Evolutionary conservation across 768 basidiomycete genomes (phyloP), one percentile per base, ranked within the genome.

Genomic region (Podaxis sp.): DNA sequence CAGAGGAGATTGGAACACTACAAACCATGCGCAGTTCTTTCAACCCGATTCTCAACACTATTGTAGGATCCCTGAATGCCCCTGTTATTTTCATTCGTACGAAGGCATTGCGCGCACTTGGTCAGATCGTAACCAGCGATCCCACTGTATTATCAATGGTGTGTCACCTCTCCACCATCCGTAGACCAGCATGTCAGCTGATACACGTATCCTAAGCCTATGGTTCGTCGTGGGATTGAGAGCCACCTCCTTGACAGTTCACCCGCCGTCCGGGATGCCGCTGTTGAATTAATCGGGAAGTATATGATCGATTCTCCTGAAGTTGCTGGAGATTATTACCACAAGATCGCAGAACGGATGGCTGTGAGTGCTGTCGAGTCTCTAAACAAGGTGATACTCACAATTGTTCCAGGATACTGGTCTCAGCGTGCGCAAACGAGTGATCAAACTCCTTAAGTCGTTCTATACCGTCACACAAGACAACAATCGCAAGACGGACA

Each of bases 211-310:
- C 10, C 10, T 33, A 65, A 95, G 91, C 70, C 83, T 2, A 90
- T 87, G 65, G 94, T 99, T 40, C 88, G 93, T 37, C 82, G 84
- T 52, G 87, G 92, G 2, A 93, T 99, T 66, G 95, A 98, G 74
- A 87, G 86, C 38, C 93, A 97, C 70, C 82, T 99, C 13, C 79
- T 91, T 2, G 97, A 99, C 68, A 90, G 84, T 66, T 99, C 97
- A 0, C 90, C 97, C 0, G 91, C 92, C 17, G 97, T 99, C 6
- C 91, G 97, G 11, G 97, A 99, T 72, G 95, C 95, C 4, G 95
- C 96, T 4, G 93, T 99, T 13, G 97, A 99, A 70, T 78, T 99
- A 62, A 93, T 99, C 62, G 97, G 97, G n/a, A 96, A 95, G 76
- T 96, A 99, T 69, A 89, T 99, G 80, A 86, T 95, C 38, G 90